Base-by-base conservation (phyloP, 441 rosid species). In the Arabidopsis hybrid region DNA sequence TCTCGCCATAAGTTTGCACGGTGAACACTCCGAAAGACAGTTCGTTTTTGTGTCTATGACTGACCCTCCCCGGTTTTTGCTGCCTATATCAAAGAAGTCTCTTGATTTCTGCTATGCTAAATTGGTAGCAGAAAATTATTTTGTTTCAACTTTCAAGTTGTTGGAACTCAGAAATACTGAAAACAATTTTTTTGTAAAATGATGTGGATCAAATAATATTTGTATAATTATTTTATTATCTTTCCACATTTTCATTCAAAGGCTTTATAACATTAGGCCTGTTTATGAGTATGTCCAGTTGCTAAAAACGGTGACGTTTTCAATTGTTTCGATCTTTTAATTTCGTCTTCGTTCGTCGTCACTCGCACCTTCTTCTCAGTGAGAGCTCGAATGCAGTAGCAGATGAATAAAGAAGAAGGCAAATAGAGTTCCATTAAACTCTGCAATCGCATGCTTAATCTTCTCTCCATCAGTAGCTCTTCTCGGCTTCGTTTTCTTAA, bases 361-460 rank as follows among this genome's bases (percentile, higher is more conserved):
- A 11, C 21, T 34, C 43, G n/a, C 32, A 4, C 58, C 45, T 43
- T 14, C 36, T 7, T 17, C 11, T 8, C 9, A 2, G 68, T 26
- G 42, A 13, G 57, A 32, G 60, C 62, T 74, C 16, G 17, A 21
- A 16, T 35, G 39, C 65, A 40, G 29, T 26, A 26, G 70, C 66
- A 62, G 70, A 55, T 61, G 79, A 75, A 43, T 31, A 4, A 4
- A 40, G 62, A 16, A 74, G 63, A 51, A 60, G 13, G 26, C 35
- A 45, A 42, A 12, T 60, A 60, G 6, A 10, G 32, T 26, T 57
- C 12, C n/a, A 40, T 2, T 26, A 4, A 52, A 49, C 47, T 42
- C 34, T 29, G 51, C 74, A 73, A 1, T 63, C 80, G 74, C 58
- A 85, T 83, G 88, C 80, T 79, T 65, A 79, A 51, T 66, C 74